A percentile compares a stretch with the other conserved stretches of the same genome.
Conservation (phyloP, 1,284 basidiomycete species). For the Xerocomus amazonicus region DNA sequence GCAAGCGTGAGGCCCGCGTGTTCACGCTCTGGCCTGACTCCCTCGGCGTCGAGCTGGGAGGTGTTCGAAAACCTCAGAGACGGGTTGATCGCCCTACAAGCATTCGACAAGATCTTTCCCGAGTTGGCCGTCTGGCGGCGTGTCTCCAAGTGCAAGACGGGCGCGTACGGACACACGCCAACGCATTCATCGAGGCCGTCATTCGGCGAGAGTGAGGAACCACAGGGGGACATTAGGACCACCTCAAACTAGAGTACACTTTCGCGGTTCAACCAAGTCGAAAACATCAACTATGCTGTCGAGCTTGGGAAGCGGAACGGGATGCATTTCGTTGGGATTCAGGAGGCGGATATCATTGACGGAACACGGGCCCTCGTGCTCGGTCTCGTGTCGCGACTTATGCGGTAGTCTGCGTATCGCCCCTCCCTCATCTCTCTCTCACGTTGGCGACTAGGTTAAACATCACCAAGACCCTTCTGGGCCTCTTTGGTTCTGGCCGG, state of each 20-base stretch:
- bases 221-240: conserved; percentile 74
- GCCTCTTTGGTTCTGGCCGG: conserved; percentile 69
- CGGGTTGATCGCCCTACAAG: conserved; percentile 88
- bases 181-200: conserved; percentile 35
- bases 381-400: conserved; percentile 97
- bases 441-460: conserved; percentile 46
- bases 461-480: conserved; percentile 88
- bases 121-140: conserved; percentile 92
- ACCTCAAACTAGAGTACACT: conserved; percentile 80
- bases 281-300: conserved; percentile 96
- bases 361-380: conserved; percentile 88
- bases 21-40: conserved; percentile 99
- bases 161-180: conserved; percentile 29
- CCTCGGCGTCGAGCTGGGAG: conserved; percentile 92
- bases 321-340: conserved; percentile 97
- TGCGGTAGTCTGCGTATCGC: conserved; percentile 57
- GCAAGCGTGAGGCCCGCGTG: conserved; percentile 95
- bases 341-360: conserved; percentile 96
- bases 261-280: conserved; percentile 94
- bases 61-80: conserved; percentile 95
- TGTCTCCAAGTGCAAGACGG: conserved; percentile 87
- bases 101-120: conserved; percentile 93
- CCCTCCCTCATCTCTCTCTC: no score
- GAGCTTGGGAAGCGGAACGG: conserved; percentile 90
- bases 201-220: conserved; percentile 42